Conservation (phyloP, 2,329 filamentous ascomycete species). For the Aspergillus arachidicola region DNA sequence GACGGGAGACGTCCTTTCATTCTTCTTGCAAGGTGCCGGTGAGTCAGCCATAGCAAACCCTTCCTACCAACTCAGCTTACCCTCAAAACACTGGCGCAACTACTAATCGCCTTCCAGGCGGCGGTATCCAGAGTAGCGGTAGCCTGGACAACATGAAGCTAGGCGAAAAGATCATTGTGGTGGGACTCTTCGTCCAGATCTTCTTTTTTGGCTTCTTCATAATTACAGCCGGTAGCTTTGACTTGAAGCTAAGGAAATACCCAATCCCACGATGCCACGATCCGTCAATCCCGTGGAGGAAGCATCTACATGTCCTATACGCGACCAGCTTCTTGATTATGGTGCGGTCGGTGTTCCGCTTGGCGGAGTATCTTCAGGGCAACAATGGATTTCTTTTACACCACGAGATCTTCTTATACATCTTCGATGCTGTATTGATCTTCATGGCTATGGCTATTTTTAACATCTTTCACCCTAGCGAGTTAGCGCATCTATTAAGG, state of each 20-base stretch:
- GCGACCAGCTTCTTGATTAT: slow-evolving; percentile 16
- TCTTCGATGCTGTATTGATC: slow-evolving; percentile 21
- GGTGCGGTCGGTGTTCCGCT: slow-evolving; percentile 12
- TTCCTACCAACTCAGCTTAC: no score
- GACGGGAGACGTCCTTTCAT: slow-evolving; percentile 35
- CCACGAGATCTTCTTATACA: slow-evolving; percentile 15
- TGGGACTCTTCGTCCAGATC: slow-evolving; percentile 60
- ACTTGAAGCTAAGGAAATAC: slow-evolving; percentile 8
- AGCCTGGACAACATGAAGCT: slow-evolving; percentile 12
- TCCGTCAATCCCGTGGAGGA: slow-evolving; percentile 7
- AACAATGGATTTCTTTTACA: slow-evolving; percentile 8
- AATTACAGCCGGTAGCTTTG: slow-evolving; percentile 20
- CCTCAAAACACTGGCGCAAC: no score
- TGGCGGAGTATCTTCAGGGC: slow-evolving; percentile 13
- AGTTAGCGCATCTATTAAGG: no score
- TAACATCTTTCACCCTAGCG: slow-evolving; percentile 9
- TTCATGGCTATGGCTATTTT: slow-evolving; percentile 13
- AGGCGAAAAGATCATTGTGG: slow-evolving; percentile 51
- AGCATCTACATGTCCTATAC: slow-evolving; percentile 17
- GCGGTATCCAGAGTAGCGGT: slow-evolving; percentile 15
- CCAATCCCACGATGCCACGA: slow-evolving; percentile 4
- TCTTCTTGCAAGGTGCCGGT: slow-evolving; percentile 35
- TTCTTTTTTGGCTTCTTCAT: slow-evolving; percentile 60
- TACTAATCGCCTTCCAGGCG: no score
- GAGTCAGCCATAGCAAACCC: neutral